Evolutionary conservation across 2,329 filamentous ascomycete species (phyloP), one percentile per base, ranked within the genome.

Genomic region (Pseudogymnoascus destructans): DNA sequence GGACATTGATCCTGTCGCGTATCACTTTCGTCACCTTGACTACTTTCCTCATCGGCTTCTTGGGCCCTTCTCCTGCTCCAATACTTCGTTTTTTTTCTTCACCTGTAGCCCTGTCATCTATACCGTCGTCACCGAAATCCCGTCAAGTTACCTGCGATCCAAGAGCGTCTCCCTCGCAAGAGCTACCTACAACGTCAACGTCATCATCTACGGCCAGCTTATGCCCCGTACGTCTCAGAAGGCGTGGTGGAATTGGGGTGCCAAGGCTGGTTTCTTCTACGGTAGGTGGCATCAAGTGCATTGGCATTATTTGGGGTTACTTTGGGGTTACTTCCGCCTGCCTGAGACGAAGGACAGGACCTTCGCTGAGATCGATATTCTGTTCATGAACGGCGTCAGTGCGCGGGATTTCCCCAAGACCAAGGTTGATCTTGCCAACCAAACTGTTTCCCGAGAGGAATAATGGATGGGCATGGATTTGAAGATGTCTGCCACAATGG

Each of bases 311-410:
- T 5, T 77, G 73, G 74, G 69, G 68, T 2, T 76, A 66, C 61
- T 72, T 5, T 77, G 73, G 74, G 69, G 68, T 2, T 76, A 66
- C 61, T 75, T 74, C 63, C 66, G 73, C 13, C 62, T 75, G 1
- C 74, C 74, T 0, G 73, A 75, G 64, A 67, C 72, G 1, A 73
- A 73, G 64, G 69, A 67, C 19, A 68, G 72, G 19, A 73, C 72
- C 1, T 73, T 71, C 60, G 71, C 65, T 7, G 73, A 74, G 63
- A 63, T 75, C 27, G 73, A 75, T 63, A 66, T 73, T 52, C 66
- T 76, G 36, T 75, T 76, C 60, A 71, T 73, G 61, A 66, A 66
- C 30, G 61, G 64, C 5, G 65, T 74, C 7, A 62, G 67, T 8
- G 73, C 73, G 8, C 67, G 72, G 19, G 70, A 72, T 57, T 76